Percentiles rank a stretch among this genome's conserved stretches.
Evolutionary conservation across 768 basidiomycete species (phyloP).

Genomic region (Suillus subalutaceus): DNA sequence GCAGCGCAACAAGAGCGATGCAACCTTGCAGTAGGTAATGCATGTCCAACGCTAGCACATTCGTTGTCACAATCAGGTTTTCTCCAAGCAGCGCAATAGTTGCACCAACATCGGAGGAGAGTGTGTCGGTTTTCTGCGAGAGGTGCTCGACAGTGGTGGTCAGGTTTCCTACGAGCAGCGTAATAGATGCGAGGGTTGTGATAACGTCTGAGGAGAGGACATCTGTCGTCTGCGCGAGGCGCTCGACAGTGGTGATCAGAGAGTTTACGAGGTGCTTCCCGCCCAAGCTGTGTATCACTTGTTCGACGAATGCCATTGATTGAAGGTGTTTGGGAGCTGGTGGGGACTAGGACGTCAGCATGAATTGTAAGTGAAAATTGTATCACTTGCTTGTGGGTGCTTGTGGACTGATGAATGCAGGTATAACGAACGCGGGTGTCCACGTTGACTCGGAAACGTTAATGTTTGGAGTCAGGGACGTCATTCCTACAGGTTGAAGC

Average conservation of each 20-base stretch:
- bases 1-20: background rate
- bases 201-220: background rate
- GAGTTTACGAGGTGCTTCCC: background rate
- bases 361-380: background rate
- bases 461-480: background rate
- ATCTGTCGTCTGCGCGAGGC: background rate
- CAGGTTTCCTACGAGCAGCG: background rate
- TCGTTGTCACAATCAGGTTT: background rate
- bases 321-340: background rate
- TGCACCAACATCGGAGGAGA: background rate
- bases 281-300: background rate
- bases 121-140: background rate
- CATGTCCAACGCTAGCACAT: background rate
- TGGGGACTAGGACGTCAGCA: background rate
- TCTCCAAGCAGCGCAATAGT: background rate
- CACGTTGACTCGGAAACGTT: no score
- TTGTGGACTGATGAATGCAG: background rate
- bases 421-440: background rate
- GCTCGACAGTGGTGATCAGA: background rate
- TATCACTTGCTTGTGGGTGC: background rate
- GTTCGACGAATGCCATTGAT: background rate
- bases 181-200: background rate
- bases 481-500: background rate
- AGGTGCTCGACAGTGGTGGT: background rate
- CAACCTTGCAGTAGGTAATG: background rate